Conservation (phyloP, 2,329 filamentous ascomycete genomes). For the Calonectria honghensis region DNA sequence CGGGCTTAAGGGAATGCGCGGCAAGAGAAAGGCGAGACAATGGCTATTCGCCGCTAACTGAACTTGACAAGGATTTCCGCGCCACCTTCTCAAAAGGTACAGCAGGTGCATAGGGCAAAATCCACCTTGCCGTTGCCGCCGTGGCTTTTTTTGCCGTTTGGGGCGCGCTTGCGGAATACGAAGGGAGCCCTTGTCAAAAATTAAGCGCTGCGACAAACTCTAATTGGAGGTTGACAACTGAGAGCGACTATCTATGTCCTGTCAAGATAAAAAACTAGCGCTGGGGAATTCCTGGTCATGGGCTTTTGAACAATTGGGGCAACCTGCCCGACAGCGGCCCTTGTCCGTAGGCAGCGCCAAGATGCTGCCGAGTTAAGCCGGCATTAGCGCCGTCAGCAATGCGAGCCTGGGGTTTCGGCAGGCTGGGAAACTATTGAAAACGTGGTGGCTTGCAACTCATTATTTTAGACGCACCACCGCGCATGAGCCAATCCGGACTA, state of each 20-base stretch:
- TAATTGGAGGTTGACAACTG: not conserved
- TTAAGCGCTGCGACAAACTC: not conserved
- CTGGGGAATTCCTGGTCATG: not conserved
- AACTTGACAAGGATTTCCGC: not conserved
- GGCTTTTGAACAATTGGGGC: not conserved
- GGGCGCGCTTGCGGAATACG: not conserved
- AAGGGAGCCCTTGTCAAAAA: not conserved
- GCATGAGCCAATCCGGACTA: not conserved
- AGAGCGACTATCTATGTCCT: not conserved
- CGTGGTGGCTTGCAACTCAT: not conserved
- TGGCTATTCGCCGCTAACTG: not conserved
- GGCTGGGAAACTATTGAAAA: not conserved
- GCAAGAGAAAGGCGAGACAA: not conserved
- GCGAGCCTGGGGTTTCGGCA: not conserved
- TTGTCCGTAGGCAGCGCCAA: not conserved
- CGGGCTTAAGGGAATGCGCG: not conserved
- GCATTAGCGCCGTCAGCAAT: not conserved
- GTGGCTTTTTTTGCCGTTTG: not conserved
- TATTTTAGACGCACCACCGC: not conserved
- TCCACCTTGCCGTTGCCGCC: not conserved
- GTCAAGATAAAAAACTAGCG: not conserved
- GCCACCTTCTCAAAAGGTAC: not conserved
- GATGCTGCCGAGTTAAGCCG: not conserved
- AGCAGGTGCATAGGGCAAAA: not conserved
- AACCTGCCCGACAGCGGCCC: not conserved